Percentiles rank a stretch among this genome's conserved stretches.
Conservation (phyloP, 441 rosid genomes). For the Erodium moschatum region DNA sequence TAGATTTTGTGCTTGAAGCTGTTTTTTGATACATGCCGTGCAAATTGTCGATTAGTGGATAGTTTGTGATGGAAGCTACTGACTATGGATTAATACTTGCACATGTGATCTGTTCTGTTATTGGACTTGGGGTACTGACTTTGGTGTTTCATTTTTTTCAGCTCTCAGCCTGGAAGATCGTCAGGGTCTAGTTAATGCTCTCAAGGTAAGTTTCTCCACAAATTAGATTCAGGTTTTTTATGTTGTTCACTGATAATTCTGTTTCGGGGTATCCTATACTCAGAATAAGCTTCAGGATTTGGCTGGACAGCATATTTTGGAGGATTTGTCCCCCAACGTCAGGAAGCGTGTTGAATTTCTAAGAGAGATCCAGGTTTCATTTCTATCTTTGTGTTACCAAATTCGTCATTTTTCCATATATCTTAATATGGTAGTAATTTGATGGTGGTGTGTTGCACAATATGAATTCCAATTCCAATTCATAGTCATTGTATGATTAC, state of each 20-base stretch:
- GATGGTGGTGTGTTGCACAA: not conserved
- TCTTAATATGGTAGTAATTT: not conserved
- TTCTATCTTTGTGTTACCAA: not conserved
- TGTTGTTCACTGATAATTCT: not conserved
- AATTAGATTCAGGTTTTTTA: not conserved
- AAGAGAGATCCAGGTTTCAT: constrained; percentile 62
- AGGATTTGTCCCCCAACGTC: constrained; percentile 40
- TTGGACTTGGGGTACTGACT: not conserved
- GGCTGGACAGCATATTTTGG: constrained; percentile 63
- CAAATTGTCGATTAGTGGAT: too few species aligned
- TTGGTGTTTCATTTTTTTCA: constrained; percentile 18
- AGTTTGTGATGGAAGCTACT: too few species aligned
- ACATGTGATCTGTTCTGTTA: not conserved
- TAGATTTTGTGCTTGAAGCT: too few species aligned
- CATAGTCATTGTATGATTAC: not conserved
- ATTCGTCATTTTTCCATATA: not conserved
- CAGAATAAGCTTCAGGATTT: constrained; percentile 68
- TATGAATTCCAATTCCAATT: too few species aligned
- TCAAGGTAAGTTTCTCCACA: constrained; percentile 37
- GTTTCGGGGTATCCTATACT: not conserved
- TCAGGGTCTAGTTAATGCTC: constrained; percentile 57
- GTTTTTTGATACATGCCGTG: too few species aligned
- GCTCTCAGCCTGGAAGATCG: constrained; percentile 63
- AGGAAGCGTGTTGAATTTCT: constrained; percentile 75
- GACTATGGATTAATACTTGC: not conserved